Base-by-base conservation (phyloP, 768 basidiomycete genomes). In the Psilocybe tampanensis region DNA sequence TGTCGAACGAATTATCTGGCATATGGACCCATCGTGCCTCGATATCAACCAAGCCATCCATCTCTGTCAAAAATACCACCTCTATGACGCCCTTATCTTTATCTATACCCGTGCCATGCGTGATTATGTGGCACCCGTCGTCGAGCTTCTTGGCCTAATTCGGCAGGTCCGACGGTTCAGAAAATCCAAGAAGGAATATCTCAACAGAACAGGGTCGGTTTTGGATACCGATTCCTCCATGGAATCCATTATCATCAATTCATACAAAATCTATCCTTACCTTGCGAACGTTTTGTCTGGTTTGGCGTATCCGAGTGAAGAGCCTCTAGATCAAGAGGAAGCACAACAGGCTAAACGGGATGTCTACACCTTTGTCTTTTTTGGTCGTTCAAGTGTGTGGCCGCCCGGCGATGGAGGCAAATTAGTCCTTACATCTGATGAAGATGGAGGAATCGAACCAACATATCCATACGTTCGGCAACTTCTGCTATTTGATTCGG, bases 41-140 rank as follows among this genome's bases (percentile, higher is more conserved):
- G 97, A 99, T 67, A 87, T 98, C 72, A 92, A 98, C 66, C 96
- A 98, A 73, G 89, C 90, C 4, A 90, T 98, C 61, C 80, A 72
- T 22, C 79, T 99, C 4, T 99, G 97, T 66, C 89, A 94, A 70
- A 80, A 73, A 55, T 83, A 94, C 66, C 81, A 81, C 23, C 83
- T 98, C 4, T 97, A 94, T 75, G 96, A 98, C 65, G 95, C 96
- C 0, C 82, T 98, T 56, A 89, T 96, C 55, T 95, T 97, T 69
- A 88, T 98, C 34, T 96, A 95, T 70, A 96, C 90, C 9, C 84
- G 89, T 44, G 93, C 95, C 2, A 72, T 99, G 63, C 80, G 77
- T 58, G 97, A 99, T 68, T 97, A 89, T 57, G 88, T 95, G 32
- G 85, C 93, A 7, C 96, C 97, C 0, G 74, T 98, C 5, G 90